Conservation (phyloP, 2,329 filamentous ascomycete genomes). For the Capronia epimyces region DNA sequence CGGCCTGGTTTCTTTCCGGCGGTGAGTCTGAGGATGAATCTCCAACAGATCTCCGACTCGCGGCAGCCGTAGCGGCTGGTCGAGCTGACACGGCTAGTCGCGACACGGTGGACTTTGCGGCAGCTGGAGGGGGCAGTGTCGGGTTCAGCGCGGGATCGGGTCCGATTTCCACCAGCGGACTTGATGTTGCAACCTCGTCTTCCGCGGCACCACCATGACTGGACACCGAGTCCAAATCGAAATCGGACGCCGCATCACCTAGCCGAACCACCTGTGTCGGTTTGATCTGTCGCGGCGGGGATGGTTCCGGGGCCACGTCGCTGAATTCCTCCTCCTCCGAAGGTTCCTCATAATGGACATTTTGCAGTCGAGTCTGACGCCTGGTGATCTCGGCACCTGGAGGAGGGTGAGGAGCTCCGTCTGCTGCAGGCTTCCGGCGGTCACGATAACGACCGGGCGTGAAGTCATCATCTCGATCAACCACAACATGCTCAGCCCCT, state of each 20-base stretch:
- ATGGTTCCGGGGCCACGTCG: slow-evolving; percentile 14
- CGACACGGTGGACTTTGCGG: slow-evolving; percentile 1
- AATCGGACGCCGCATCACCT: slow-evolving; percentile 11
- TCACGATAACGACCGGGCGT: slow-evolving; percentile 25
- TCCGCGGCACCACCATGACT: not conserved
- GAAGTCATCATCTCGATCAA: slow-evolving; percentile 31
- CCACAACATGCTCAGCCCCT: slow-evolving; percentile 13
- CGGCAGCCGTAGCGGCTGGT: not conserved
- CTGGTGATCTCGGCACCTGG: slow-evolving; percentile 20
- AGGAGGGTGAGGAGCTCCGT: slow-evolving; percentile 14
- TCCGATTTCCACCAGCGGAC: slow-evolving; percentile 6
- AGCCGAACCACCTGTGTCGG: slow-evolving; percentile 6
- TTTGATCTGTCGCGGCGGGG: not conserved
- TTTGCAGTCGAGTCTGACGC: slow-evolving; percentile 24
- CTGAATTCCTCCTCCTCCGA: slow-evolving; percentile 28
- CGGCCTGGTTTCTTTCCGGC: not conserved
- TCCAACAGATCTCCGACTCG: slow-evolving; percentile 1
- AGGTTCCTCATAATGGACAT: slow-evolving; percentile 25
- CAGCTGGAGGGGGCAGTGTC: not conserved
- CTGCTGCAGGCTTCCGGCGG: slow-evolving; percentile 20
- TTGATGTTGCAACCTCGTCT: slow-evolving; percentile 6
- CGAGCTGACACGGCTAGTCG: not conserved
- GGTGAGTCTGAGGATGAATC: slow-evolving; percentile 4
- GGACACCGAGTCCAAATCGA: slow-evolving; percentile 8
- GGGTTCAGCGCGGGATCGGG: not conserved